A percentile compares a stretch with the other conserved stretches of the same genome.
These are phyloP conservation scores for Saccharomycopsis malanga DNA, from an alignment of 805 yeast species.

Conservation along the genomic window DNA sequence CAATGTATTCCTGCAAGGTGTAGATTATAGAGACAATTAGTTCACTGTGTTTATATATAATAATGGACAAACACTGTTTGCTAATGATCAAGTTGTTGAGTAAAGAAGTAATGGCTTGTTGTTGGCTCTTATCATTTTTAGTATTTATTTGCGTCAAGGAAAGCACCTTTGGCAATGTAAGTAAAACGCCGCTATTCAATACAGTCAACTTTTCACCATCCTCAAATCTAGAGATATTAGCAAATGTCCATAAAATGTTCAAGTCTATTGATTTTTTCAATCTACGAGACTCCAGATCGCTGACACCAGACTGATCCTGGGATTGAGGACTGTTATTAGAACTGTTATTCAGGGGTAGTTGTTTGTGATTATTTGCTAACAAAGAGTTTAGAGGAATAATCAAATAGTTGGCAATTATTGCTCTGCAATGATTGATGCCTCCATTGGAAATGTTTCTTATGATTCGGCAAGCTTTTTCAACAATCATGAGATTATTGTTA, in stretches of 20 bases:
- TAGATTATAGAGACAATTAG: slow-evolving; percentile 5
- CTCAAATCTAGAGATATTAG: slow-evolving; percentile 17
- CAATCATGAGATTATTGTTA: slow-evolving; percentile 6
- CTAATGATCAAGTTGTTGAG: slow-evolving; percentile 12
- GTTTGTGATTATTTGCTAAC: slow-evolving; percentile 10
- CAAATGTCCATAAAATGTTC: slow-evolving; percentile 19
- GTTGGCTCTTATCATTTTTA: slow-evolving; percentile 15
- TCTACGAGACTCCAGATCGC: slow-evolving; percentile 1
- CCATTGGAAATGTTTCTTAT: slow-evolving; percentile 20
- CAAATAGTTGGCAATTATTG: slow-evolving; percentile 14
- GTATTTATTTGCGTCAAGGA: slow-evolving; percentile 1
- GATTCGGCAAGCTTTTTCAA: slow-evolving; percentile 17
- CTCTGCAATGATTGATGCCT: slow-evolving; percentile 15
- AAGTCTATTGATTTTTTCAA: slow-evolving; percentile 13
- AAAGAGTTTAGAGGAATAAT: slow-evolving; percentile 13
- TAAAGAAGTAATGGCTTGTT: slow-evolving; percentile 17
- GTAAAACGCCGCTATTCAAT: slow-evolving; percentile 14
- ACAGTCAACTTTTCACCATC: slow-evolving; percentile 11
- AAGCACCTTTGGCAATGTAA: slow-evolving; percentile 13
- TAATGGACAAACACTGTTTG: slow-evolving; percentile 9
- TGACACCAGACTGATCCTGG: background rate
- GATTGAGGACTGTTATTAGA: background rate
- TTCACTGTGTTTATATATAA: slow-evolving; percentile 15
- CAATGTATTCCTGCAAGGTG: slow-evolving; percentile 8
- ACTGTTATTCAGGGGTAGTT: too few relatives aligned